These are phyloP conservation scores for Drechslerella coelobrocha DNA, from an alignment of 2,329 filamentous ascomycete species.

Conservation along the genomic window DNA sequence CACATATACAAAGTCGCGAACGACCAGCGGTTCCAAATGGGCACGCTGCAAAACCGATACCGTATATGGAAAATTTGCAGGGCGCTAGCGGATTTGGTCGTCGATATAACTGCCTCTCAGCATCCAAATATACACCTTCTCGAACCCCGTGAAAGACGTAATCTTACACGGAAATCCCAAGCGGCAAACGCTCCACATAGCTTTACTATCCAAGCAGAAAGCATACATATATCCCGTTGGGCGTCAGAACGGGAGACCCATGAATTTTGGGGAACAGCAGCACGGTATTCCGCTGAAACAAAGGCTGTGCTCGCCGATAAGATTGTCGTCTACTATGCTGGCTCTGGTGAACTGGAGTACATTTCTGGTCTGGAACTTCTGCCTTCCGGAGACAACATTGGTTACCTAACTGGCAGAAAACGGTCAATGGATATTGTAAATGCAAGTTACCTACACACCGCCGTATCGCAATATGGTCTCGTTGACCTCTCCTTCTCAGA, in stretches of 20 bases:
- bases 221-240: neutral
- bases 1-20: constrained; percentile 6
- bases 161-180: neutral
- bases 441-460: neutral
- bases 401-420: constrained; percentile 11
- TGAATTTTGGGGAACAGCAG: constrained; percentile 7
- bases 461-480: constrained; percentile 10
- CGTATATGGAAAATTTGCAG: constrained; percentile 25
- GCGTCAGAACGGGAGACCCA: neutral
- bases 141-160: neutral
- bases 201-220: neutral
- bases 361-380: constrained; percentile 7
- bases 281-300: neutral
- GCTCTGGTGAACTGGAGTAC: constrained; percentile 8
- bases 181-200: neutral
- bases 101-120: neutral
- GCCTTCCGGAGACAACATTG: constrained; percentile 2
- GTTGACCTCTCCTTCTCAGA: constrained; percentile 15
- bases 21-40: neutral
- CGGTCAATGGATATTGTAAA: neutral
- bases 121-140: neutral
- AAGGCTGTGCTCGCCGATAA: neutral
- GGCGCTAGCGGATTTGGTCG: neutral
- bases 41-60: constrained; percentile 10
- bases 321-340: constrained; percentile 7